phyloP scores from a whole-genome alignment of 2,329 filamentous ascomycete genomes.

The Ascocoryne sarcoides region DNA sequence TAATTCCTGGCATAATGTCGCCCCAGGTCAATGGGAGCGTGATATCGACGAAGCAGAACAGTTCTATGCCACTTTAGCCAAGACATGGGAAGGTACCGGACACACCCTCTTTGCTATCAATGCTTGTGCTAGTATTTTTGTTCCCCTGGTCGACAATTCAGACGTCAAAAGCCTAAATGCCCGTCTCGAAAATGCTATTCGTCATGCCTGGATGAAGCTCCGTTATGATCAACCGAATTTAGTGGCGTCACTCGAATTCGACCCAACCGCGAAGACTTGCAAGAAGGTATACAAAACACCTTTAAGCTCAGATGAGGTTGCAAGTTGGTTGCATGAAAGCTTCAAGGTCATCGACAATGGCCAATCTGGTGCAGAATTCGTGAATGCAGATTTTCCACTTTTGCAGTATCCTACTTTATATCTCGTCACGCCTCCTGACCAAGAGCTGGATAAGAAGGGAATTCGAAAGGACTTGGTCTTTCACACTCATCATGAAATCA shows the following conservation, averaged over 20 bases:
- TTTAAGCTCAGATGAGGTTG: constrained; percentile 5
- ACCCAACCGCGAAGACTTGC: constrained; percentile 17
- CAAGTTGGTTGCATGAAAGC: constrained; percentile 27
- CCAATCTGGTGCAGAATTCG: constrained; percentile 28
- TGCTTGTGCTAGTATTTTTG: constrained; percentile 28
- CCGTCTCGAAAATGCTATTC: constrained; percentile 26
- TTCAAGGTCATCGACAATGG: constrained; percentile 21
- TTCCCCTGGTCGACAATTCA: constrained; percentile 1
- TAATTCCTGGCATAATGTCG: constrained; percentile 21
- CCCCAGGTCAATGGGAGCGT: constrained; percentile 28
- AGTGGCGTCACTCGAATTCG: constrained; percentile 22
- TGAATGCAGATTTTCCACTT: constrained; percentile 30
- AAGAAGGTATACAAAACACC: constrained; percentile 25
- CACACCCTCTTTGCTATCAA: constrained; percentile 36
- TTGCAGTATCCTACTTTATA: constrained; percentile 29
- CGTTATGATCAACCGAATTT: constrained; percentile 30
- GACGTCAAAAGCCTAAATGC: background rate
- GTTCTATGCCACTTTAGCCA: constrained; percentile 32
- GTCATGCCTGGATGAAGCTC: constrained; percentile 29
- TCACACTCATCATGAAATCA: constrained; percentile 32
- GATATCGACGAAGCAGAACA: constrained; percentile 35
- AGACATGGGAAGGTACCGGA: constrained; percentile 30
- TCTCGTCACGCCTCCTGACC: constrained; percentile 19
- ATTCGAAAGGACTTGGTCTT: constrained; percentile 19
- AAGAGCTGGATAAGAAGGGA: background rate